Percentiles rank a stretch among this genome's conserved stretches.
These are phyloP conservation scores for Globisporangium camurandrum DNA, from an alignment of 352 stramenopile genomes.

Conservation along the genomic window DNA sequence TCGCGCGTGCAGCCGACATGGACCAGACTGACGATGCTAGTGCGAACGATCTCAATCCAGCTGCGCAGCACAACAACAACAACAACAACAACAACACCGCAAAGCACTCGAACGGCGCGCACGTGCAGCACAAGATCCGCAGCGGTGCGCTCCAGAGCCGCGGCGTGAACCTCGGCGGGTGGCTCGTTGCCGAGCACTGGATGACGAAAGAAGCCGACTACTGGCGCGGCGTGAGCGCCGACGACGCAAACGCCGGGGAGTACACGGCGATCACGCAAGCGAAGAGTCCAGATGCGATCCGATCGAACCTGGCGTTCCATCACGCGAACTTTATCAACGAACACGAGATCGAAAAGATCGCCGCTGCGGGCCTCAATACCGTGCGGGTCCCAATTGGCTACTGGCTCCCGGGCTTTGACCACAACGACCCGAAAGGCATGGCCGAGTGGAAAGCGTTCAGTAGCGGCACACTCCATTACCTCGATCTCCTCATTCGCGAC, in stretches of 20 bases:
- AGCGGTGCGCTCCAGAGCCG: conserved; percentile 31
- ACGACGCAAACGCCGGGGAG: conserved; percentile 38
- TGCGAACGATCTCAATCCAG: too few relatives aligned
- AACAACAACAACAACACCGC: neutral
- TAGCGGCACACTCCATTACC: conserved; percentile 32
- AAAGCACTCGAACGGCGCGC: conserved; percentile 2
- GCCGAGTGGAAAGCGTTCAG: conserved; percentile 44
- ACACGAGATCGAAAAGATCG: conserved; percentile 53
- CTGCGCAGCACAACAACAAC: neutral
- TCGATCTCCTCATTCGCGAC: conserved; percentile 33
- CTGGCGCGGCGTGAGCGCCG: conserved; percentile 36
- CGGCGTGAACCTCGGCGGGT: conserved; percentile 71
- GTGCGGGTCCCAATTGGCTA: conserved; percentile 76
- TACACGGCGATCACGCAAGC: conserved; percentile 52
- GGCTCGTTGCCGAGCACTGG: conserved; percentile 75
- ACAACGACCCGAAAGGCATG: conserved; percentile 31
- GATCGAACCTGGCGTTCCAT: conserved; percentile 40
- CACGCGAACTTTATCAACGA: conserved; percentile 64
- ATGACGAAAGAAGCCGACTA: conserved; percentile 58
- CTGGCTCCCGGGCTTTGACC: conserved; percentile 72
- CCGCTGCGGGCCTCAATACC: conserved; percentile 58
- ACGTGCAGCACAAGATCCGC: conserved; percentile 59
- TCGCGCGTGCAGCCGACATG: neutral
- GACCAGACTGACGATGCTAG: neutral
- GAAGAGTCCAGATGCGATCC: conserved; percentile 24